phyloP scores from a whole-genome alignment of 306 rosid species.

The Gillenia trifoliata region DNA sequence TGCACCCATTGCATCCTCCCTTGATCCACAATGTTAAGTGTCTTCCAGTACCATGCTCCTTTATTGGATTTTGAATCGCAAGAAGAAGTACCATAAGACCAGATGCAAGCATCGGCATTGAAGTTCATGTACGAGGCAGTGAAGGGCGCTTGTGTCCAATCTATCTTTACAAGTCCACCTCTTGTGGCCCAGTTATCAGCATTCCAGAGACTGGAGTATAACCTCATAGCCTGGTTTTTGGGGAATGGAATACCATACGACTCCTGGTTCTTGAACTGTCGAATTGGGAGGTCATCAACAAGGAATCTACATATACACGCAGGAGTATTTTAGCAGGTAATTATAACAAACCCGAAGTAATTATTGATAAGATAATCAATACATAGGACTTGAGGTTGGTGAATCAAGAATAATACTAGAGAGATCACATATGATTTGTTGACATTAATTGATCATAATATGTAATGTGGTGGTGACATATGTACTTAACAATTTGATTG shows the following conservation, averaged over 20 bases:
- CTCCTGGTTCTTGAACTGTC: constrained; percentile 37
- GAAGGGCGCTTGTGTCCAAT: constrained; percentile 35
- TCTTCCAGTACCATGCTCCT: constrained; percentile 22
- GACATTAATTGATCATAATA: no score
- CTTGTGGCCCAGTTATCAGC: constrained; percentile 38
- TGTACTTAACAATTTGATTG: no score
- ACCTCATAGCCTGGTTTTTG: constrained; percentile 26
- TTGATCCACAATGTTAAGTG: constrained; percentile 8
- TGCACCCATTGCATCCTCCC: constrained; percentile 29
- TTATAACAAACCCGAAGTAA: background rate
- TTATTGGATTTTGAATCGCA: constrained; percentile 9
- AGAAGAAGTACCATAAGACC: background rate
- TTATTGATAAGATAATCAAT: background rate
- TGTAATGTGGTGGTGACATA: no score
- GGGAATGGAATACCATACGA: constrained; percentile 24
- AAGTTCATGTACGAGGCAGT: constrained; percentile 23
- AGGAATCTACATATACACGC: constrained; percentile 17
- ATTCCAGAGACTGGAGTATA: constrained; percentile 42
- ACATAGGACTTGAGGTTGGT: background rate
- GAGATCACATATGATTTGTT: no score
- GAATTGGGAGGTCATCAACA: constrained; percentile 36
- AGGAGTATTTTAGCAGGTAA: background rate
- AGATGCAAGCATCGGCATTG: constrained; percentile 15
- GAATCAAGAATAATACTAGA: background rate
- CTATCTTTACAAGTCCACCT: constrained; percentile 32